These are phyloP conservation scores for Nepenthes mirabilis DNA, from an alignment of 148 eudicot species.

Conservation along the genomic window DNA sequence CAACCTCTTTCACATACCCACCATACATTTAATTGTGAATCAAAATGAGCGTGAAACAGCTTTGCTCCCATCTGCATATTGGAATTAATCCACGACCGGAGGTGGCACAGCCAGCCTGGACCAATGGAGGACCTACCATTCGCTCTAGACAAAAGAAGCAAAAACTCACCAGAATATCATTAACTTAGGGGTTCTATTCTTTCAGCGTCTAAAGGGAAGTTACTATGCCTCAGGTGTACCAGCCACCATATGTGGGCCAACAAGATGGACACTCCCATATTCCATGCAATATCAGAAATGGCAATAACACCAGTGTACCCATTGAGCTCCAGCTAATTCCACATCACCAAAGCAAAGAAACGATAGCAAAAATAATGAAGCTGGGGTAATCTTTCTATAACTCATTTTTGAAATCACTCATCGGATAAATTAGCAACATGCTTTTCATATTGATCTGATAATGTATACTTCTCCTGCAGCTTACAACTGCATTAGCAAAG, in stretches of 20 bases:
- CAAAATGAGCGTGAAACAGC: too few relatives aligned
- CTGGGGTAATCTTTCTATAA: constrained; percentile 15
- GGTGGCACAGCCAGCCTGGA: too few relatives aligned
- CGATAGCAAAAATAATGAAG: constrained; percentile 18
- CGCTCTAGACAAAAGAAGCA: too few relatives aligned
- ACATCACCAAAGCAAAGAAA: constrained; percentile 23
- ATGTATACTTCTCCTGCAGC: constrained; percentile 19
- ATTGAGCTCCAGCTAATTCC: constrained; percentile 51
- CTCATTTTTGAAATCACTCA: background rate
- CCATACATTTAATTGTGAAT: too few relatives aligned
- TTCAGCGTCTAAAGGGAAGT: background rate
- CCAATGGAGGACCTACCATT: too few relatives aligned
- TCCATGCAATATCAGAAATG: constrained; percentile 12
- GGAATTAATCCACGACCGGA: too few relatives aligned
- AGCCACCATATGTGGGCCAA: constrained; percentile 10
- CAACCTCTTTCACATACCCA: too few relatives aligned
- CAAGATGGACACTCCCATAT: constrained; percentile 18
- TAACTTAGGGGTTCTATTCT: background rate
- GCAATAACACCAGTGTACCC: constrained; percentile 20
- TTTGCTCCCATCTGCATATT: too few relatives aligned
- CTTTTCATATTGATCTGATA: constrained; percentile 5
- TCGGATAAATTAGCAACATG: too few relatives aligned
- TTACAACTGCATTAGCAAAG: constrained; percentile 35
- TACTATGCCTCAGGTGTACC: constrained; percentile 29
- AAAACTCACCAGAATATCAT: background rate